Evolutionary conservation across 2,329 filamentous ascomycete genomes (phyloP), one percentile per base, ranked within the genome.

Genomic region (Fusarium verticillioides): DNA sequence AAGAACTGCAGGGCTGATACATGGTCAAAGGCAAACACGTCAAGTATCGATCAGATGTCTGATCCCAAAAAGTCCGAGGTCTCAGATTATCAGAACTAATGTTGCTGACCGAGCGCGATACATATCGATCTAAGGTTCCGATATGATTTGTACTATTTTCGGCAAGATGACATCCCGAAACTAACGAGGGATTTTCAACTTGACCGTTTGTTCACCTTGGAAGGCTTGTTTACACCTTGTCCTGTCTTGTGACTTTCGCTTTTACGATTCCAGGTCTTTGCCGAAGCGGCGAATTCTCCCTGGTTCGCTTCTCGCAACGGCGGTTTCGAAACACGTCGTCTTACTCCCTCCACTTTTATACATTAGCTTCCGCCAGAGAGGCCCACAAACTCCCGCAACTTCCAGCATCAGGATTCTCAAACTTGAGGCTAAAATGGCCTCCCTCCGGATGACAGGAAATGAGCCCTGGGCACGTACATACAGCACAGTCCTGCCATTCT

Each of bases 301-400:
- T 57, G 66, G 53, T 42, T 72, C 59, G 69, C 59, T 68, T 68
- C 58, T 59, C 60, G 61, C 66, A 61, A 75, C 73, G 73, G 75
- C 46, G 69, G 73, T 77, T 77, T 77, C 75, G 75, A 77, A 77
- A 76, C 75, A 64, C 69, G 61, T 67, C 58, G 64, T 69, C 66
- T 69, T 66, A 63, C 58, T 60, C 21, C 66, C 70, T 77, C 75
- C 75, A 74, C 74, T 70, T 68, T 72, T 19, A 39, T 23, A 62
- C 59, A 46, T 63, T 67, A 43, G 40, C 68, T 65, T 69, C 67
- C 52, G 47, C 47, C 32, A 49, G 44, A 39, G 43, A 60, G 71
- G 67, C 59, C 71, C 71, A 74, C 71, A 74, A 59, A 62, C 71
- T 72, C 56, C 64, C 56, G 56, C 63, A 39, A 28, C 71, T 65